Base-by-base conservation (phyloP, 495 filamentous ascomycete species). In the Trypethelium eluteriae region DNA sequence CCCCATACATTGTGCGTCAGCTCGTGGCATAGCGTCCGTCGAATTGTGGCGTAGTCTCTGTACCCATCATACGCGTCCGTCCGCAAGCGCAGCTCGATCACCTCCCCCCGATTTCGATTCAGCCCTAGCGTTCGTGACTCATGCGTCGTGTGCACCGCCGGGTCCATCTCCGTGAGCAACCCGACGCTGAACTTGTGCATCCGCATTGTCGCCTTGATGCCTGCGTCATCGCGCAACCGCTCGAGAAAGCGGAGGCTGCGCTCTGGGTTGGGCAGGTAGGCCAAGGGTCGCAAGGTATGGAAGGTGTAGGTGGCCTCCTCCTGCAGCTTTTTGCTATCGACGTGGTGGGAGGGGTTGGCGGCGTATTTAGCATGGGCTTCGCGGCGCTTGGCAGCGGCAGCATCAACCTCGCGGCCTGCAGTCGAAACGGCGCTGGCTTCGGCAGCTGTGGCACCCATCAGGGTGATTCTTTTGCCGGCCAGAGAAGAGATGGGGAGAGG, bases 11-110 rank as follows among this genome's bases (percentile, higher is more conserved):
- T 96, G 76, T 98, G 94, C 74, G 93, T 87, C 50, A 98, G 80
- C 82, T 98, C 94, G 74, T 98, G 94, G 73, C 93, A 96, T 38
- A 98, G 81, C 71, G 94, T 97, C 71, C 89, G 91, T 53, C 94
- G 81, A 38, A 98, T 95, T 0, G 86, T 90, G 67, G 88, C 85
- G 73, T 98, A 98, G 73, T 97, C 90, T 18, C 94, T 77, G 70
- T 93, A 98, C 5, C 94, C 94, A 75, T 96, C 93, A 75, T 93
- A 93, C 14, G 89, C 91, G 77, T 98, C 94, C 5, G 94, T 97
- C 14, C 94, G 82, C 46, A 98, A 76, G 0, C 94, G 80, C 62
- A 98, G 78, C 83, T 97, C 94, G 66, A 98, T 96, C 0, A 92
- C 88, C 78, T 96, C 88, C 64, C 94, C 94, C 7, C 80, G 78